Conservation (phyloP, 2,329 filamentous ascomycete genomes). For the Fusarium mangiferae region DNA sequence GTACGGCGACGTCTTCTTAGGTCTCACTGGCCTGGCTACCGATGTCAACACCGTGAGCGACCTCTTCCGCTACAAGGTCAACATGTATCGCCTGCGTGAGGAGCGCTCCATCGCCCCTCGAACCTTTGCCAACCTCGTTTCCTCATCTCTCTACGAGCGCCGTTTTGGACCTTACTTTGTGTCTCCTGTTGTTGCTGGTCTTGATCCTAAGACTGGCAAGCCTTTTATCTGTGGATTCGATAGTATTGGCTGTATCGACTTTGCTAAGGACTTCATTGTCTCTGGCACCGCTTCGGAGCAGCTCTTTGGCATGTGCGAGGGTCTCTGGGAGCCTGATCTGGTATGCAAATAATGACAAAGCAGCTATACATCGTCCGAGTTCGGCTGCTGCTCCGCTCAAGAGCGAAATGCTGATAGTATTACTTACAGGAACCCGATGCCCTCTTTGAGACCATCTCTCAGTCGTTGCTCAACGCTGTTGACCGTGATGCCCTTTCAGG, state of each 20-base stretch:
- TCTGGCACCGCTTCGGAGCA: slow-evolving; percentile 96
- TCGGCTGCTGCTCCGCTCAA: neutral
- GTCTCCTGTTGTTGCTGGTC: slow-evolving; percentile 90
- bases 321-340: slow-evolving; percentile 96
- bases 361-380: neutral
- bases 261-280: slow-evolving; percentile 99
- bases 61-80: slow-evolving; percentile 99
- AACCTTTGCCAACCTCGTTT: slow-evolving; percentile 97
- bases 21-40: slow-evolving; percentile 94
- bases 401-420: slow-evolving; percentile 27
- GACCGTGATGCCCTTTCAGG: slow-evolving; percentile 96
- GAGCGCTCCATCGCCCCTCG: slow-evolving; percentile 94
- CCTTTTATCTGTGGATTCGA: slow-evolving; percentile 99
- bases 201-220: slow-evolving; percentile 92
- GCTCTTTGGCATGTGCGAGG: slow-evolving; percentile 98
- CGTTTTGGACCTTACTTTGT: slow-evolving; percentile 98
- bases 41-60: slow-evolving; percentile 95
- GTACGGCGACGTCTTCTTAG: slow-evolving; percentile 95
- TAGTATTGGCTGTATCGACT: slow-evolving; percentile 99
- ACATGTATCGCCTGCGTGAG: slow-evolving; percentile 99
- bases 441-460: slow-evolving; percentile 97
- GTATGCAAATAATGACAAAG: slow-evolving; percentile 61
- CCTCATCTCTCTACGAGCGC: slow-evolving; percentile 89
- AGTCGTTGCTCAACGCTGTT: slow-evolving; percentile 93
- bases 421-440: slow-evolving; percentile 77